phyloP scores from a whole-genome alignment of 2,329 filamentous ascomycete species.

The Aspergillus pseudotamarii region DNA sequence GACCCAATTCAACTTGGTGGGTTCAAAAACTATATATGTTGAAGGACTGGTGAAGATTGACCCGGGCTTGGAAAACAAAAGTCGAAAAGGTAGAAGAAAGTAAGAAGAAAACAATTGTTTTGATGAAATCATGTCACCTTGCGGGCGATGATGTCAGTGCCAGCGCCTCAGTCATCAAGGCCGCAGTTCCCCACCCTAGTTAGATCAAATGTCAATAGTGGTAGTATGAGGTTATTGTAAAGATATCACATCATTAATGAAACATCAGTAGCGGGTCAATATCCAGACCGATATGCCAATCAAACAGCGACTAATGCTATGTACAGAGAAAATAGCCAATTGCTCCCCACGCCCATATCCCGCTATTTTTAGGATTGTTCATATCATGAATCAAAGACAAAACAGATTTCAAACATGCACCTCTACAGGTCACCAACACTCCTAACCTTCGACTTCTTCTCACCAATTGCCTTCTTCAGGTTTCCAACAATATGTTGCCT shows the following conservation, averaged over 20 bases:
- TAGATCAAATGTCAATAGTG: background rate
- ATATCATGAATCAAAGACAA: conserved; percentile 12
- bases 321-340: conserved; percentile 9
- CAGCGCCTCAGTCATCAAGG: background rate
- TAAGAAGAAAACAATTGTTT: background rate
- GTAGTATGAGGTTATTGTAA: background rate
- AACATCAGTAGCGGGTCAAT: background rate
- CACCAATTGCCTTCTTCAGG: conserved; percentile 39
- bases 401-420: conserved; percentile 5
- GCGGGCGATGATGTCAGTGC: conserved; percentile 13
- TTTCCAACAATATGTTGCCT: conserved; percentile 38
- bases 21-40: background rate
- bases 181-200: background rate
- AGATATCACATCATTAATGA: background rate
- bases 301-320: conserved; percentile 8
- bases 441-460: conserved; percentile 38
- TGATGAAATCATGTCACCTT: background rate
- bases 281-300: background rate
- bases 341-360: conserved; percentile 12
- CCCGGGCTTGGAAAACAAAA: no score
- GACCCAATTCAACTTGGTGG: background rate
- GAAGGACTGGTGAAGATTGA: background rate
- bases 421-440: conserved; percentile 35
- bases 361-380: conserved; percentile 8
- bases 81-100: no score